phyloP scores from a whole-genome alignment of 305 asterid genomes.

The Solanum hybrid region DNA sequence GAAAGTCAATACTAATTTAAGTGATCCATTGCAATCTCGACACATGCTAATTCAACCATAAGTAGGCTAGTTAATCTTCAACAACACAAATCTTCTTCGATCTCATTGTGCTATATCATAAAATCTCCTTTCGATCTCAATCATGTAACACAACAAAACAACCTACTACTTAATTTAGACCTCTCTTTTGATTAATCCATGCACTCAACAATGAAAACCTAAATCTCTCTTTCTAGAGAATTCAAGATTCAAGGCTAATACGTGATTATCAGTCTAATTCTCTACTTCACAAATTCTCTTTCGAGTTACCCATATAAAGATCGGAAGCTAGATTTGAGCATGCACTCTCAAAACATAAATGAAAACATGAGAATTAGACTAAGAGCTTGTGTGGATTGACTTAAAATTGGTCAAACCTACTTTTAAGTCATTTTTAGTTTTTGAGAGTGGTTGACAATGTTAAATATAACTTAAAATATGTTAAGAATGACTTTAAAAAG shows the following conservation, averaged over 20 bases:
- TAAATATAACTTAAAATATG: no score
- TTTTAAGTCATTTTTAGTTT: neutral
- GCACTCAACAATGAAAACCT: neutral
- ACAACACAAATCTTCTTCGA: neutral
- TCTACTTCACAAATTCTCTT: neutral
- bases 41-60: neutral
- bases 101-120: neutral
- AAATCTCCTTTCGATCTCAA: neutral
- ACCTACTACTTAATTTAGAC: neutral
- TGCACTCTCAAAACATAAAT: neutral
- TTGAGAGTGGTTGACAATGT: neutral
- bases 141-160: neutral
- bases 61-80: neutral
- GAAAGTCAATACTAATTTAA: neutral
- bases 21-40: neutral
- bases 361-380: neutral
- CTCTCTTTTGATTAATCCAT: neutral
- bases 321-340: neutral
- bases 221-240: neutral
- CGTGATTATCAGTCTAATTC: neutral
- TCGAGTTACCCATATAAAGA: neutral
- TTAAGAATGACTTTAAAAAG: neutral
- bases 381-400: neutral
- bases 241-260: neutral
- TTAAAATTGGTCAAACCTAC: neutral